Base-by-base conservation (phyloP, 2,329 filamentous ascomycete genomes). In the Fusarium gaditjirri region DNA sequence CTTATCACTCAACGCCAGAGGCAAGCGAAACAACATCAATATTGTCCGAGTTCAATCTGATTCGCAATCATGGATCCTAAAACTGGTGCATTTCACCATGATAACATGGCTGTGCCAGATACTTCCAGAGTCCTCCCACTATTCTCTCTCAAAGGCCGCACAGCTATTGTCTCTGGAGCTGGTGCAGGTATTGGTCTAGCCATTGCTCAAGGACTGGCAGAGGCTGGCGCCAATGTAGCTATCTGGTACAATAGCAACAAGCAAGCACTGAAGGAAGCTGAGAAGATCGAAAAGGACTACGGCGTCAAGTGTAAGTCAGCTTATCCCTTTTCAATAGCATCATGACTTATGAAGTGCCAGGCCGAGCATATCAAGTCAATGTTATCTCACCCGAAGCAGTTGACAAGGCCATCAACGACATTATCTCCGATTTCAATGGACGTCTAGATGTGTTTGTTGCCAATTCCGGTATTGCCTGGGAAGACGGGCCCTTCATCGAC, bases 401-500 rank as follows among this genome's bases (percentile, higher is more conserved):
- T 16, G 81, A 86, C 39, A 77, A 81, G 21, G 84, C 86, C 14
- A 84, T 92, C 43, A 81, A 86, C 66, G 80, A 83, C 12, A 86
- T 89, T 69, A 83, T 91, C 46, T 79, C 84, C 65, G 92, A 95
- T 21, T 92, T 95, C 82, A 90, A 92, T 77, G 91, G 91, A 65
- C 89, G 92, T 9, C 87, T 95, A 13, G 93, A 95, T 76, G 85
- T 94, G 73, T 94, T 95, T 76, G 89, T 95, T 47, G 93, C 93
- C 74, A 95, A 96, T 78, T 91, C 91, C 19, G 93, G 93, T 56
- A 90, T 94, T 58, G 87, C 90, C 1, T 95, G 92, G 92, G 90
- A 87, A 5, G 86, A 93, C 65, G 91, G 91, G 0, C 79, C 90
- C 13, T 89, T 92, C 78, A 84, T 93, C 39, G 90, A 93, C 68